Base-by-base conservation (phyloP, 495 filamentous ascomycete species). In the Cercophora sp. region DNA sequence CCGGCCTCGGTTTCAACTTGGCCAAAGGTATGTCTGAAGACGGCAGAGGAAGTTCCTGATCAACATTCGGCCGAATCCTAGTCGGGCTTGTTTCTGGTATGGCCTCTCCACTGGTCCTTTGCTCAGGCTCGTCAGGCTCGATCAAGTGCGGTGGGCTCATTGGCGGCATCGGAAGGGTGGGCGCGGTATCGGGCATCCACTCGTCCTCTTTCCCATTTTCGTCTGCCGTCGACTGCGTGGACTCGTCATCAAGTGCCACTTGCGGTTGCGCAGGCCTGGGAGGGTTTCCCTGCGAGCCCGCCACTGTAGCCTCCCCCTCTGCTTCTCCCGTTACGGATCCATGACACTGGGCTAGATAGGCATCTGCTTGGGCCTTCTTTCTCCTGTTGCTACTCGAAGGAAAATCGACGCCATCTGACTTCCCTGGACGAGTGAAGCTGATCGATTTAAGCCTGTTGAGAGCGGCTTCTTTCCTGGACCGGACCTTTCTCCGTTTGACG, bases 31-130 rank as follows among this genome's bases (percentile, higher is more conserved):
- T n/a, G 19, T 52, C 32, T 6, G 41, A 5, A 45, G 11, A 5
- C 43, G 25, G n/a, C 2, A 13, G 16, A 13, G 40, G 16, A 6
- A 20, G 18, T 13, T 43, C 22, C 6, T 13, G 13, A 16, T 36
- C 2, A 2, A 3, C 23, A 8, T 20, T 10, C 0, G 13, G 23
- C 25, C 15, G 43, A 8, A 18, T n/a, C 8, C 61, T 25, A 34
- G 61, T 39, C 22, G 69, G 73, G 35, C 70, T 74, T 4, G 71
- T 73, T 46, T 70, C 70, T 2, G 70, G 73, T 8, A 70, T 69
- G 1, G 59, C 68, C 5, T 69, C 71, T 13, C 36, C 62, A 20
- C 57, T 54, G 6, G 54, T 52, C 3, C 37, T 37, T 13, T 54
- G 46, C 23, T 63, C 45, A 11, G 40, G 26, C 5, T 13, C 22